phyloP scores from a whole-genome alignment of 805 yeast genomes.

The Metschnikowia shivogae region DNA sequence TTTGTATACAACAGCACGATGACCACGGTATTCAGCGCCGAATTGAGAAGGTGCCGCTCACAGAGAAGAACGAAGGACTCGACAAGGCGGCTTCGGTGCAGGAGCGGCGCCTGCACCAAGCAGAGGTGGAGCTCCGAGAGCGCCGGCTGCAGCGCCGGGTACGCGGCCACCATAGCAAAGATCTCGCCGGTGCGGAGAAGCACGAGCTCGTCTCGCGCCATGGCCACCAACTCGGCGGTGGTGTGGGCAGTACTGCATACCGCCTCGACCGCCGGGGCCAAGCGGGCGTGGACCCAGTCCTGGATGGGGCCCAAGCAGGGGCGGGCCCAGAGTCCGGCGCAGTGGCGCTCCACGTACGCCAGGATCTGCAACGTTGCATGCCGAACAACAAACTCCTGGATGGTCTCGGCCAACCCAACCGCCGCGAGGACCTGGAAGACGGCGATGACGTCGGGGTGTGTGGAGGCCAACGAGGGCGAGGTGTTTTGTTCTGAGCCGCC shows the following conservation, averaged over 20 bases:
- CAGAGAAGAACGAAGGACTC: constrained; percentile 45
- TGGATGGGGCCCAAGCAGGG: constrained; percentile 32
- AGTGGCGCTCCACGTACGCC: constrained; percentile 24
- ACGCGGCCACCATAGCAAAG: constrained; percentile 51
- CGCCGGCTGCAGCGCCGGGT: constrained; percentile 50
- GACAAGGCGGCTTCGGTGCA: constrained; percentile 52
- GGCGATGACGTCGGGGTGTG: neutral
- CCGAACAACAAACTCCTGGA: constrained; percentile 27
- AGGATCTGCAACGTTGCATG: constrained; percentile 37
- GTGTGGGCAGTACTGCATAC: constrained; percentile 9
- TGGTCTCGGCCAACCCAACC: constrained; percentile 13
- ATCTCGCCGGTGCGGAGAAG: constrained; percentile 55
- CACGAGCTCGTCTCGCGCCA: constrained; percentile 37
- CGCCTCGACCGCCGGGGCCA: constrained; percentile 33
- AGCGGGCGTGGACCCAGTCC: constrained; percentile 34
- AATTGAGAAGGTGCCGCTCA: constrained; percentile 53
- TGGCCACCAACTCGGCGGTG: constrained; percentile 27
- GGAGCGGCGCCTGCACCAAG: constrained; percentile 21
- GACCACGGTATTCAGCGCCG: constrained; percentile 76
- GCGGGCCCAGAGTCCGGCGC: constrained; percentile 36
- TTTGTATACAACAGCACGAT: constrained; percentile 66
- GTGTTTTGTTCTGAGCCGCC: too few relatives aligned
- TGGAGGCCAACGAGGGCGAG: neutral
- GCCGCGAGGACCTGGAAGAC: constrained; percentile 6
- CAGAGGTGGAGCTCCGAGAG: constrained; percentile 57